Evolutionary conservation across 805 yeast genomes (phyloP), one percentile per base, ranked within the genome.

Genomic region (Saccharomycopsis selenospora): DNA sequence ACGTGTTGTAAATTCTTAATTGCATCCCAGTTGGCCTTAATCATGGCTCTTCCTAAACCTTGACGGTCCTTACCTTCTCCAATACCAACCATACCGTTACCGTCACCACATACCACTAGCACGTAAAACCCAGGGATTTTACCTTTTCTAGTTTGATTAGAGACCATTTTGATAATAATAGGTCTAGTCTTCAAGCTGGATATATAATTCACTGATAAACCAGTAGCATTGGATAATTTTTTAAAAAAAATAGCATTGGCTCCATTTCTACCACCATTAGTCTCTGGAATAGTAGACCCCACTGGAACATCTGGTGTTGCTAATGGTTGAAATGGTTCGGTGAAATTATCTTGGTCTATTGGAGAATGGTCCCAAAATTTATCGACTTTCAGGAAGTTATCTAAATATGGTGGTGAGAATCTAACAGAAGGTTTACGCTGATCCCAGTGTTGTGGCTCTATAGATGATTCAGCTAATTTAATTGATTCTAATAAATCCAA

Each of bases 51-150:
- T 45, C 83, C 69, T 68, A 83, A 76, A 51, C 83, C 87, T 48
- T 77, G 81, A 56, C 88, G 73, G 53, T 93, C 91, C 61, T 86
- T 87, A 54, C 98, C 99, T 65, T 89, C 95, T 44, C 98, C 99
- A 43, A 90, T 71, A 30, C 98, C 98, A 51, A 93, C 73, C 83
- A 88, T 85, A 55, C 99, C 99, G 55, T 86, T 85, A 48, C 81
- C 76, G 66, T 93, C 95, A 43, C 99, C 99, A 13, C 85, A 96
- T 30, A 89, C 85, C 11, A 89, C 91, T 54, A 93, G 66, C 0
- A 89, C 84, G 66, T 85, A 91, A 64, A 79, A 82, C 36, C 87
- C 77, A 45, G 83, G 79, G 55, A 86, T 86, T 63, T 88, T 89
- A 64, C 97, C 97, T 71, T 87, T 86, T 36, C 88, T 80, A 2